Evolutionary conservation across 805 yeast genomes (phyloP), one percentile per base, ranked within the genome.

Genomic region (Lipomyces yamadae): DNA sequence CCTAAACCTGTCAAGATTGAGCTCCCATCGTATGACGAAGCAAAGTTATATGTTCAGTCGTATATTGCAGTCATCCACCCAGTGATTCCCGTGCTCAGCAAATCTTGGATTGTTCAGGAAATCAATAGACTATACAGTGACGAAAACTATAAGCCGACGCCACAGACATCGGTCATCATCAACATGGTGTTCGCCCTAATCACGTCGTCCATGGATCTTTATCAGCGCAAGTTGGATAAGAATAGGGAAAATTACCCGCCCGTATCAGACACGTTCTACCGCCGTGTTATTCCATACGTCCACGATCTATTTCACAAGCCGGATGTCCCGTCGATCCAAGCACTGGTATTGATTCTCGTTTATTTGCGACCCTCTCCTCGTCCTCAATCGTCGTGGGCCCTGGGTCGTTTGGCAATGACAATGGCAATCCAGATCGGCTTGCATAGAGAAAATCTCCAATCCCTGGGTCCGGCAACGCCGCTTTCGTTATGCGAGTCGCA

Each of bases 11-110:
- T 56, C n/a, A 30, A 54, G 24, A 37, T 61, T 50, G 69, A 68
- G 62, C 61, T 65, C 30, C 71, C 69, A 15, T 45, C 71, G 5
- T 65, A 62, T 54, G 69, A 60, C n/a, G 71, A 68, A 30, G 71
- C 69, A 11, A 62, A 65, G 34, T 24, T 56, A n/a, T 65, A 62
- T 34, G 56, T 62, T 29, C 60, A 62, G 5, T 54, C 65, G n/a
- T 68, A 52, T 39, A n/a, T 68, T 35, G 50, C 64, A 6, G 58
- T 56, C 33, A 58, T 68, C 1, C 69, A 65, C 35, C 67, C 69
- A 10, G 61, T 68, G 13, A 62, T 68, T 24, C 71, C 71, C 2
- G 65, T 62, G 4, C 10, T 68, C 18, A 37, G 57, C 7, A 59
- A 34, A 52, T 32, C 69, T 10, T 68, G 71, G 71, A 8, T 68